These are phyloP conservation scores for Sarocladium kiliense DNA, from an alignment of 2,329 filamentous ascomycete genomes.

Conservation along the genomic window DNA sequence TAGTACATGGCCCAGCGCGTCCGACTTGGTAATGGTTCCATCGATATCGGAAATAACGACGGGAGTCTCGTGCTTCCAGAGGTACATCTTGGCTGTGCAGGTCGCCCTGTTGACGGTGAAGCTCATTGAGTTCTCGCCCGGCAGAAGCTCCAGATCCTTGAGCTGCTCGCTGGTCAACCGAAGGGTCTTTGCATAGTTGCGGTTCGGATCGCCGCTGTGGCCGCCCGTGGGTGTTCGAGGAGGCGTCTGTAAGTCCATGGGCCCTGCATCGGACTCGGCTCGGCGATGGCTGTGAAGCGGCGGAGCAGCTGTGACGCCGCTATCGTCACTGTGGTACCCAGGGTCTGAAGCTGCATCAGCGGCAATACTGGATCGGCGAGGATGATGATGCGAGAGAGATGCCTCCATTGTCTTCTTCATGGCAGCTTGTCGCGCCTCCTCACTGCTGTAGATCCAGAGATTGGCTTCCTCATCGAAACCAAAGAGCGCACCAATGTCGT, in stretches of 20 bases:
- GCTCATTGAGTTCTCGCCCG: constrained; percentile 87
- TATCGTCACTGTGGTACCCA: constrained; percentile 90
- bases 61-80: constrained; percentile 86
- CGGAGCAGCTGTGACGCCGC: constrained; percentile 46
- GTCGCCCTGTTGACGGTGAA: constrained; percentile 96
- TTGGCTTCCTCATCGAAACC: constrained; percentile 95
- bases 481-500: constrained; percentile 92
- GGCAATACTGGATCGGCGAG: constrained; percentile 46
- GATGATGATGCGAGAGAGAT: constrained; percentile 38
- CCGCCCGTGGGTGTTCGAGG: constrained; percentile 66
- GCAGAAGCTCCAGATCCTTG: constrained; percentile 74
- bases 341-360: constrained; percentile 88
- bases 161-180: constrained; percentile 93
- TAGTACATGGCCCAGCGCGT: constrained; percentile 87
- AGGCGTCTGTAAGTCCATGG: constrained; percentile 53
- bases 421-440: constrained; percentile 89
- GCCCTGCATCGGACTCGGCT: constrained; percentile 61
- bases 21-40: constrained; percentile 97
- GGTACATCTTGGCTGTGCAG: constrained; percentile 86
- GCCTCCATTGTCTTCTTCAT: constrained; percentile 58
- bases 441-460: constrained; percentile 98
- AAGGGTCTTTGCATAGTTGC: constrained; percentile 94
- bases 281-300: constrained; percentile 49
- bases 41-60: constrained; percentile 99
- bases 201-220: constrained; percentile 62